Percentiles rank a stretch among this genome's conserved stretches.
These are phyloP conservation scores for Phlebiopsis gigantea DNA, from an alignment of 768 basidiomycete genomes.

Conservation along the genomic window DNA sequence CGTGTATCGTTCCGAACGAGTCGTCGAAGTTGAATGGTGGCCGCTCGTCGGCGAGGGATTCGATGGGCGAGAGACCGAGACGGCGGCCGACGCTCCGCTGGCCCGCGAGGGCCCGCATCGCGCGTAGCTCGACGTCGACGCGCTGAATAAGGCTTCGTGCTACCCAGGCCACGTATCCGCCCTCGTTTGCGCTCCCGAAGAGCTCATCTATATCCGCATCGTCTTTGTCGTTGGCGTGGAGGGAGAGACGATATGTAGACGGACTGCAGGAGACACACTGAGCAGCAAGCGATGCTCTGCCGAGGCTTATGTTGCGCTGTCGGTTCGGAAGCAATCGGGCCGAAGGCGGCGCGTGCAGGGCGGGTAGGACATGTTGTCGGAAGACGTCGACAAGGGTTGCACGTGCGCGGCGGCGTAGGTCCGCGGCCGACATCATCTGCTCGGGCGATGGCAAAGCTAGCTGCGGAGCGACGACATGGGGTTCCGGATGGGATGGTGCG, in stretches of 20 bases:
- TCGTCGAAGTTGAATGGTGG: slow-evolving; percentile 11
- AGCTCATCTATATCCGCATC: slow-evolving; percentile 26
- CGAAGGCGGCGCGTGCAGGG: slow-evolving; percentile 6
- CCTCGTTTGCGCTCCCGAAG: slow-evolving; percentile 3
- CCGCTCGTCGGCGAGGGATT: slow-evolving; percentile 5
- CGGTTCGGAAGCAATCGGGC: background rate
- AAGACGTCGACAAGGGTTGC: slow-evolving; percentile 64
- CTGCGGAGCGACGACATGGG: slow-evolving; percentile 20
- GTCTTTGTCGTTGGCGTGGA: slow-evolving; percentile 26
- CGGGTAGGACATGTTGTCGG: slow-evolving; percentile 46
- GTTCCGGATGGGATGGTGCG: slow-evolving; percentile 23
- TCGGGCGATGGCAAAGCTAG: slow-evolving; percentile 14
- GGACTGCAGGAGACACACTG: background rate
- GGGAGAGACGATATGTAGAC: background rate
- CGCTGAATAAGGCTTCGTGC: slow-evolving; percentile 8
- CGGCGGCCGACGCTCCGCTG: background rate
- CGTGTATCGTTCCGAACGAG: slow-evolving; percentile 3
- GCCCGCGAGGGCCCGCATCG: background rate
- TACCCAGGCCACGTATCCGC: slow-evolving; percentile 16
- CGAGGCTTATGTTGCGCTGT: background rate
- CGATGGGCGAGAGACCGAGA: background rate
- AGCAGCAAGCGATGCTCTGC: background rate
- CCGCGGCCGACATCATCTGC: slow-evolving; percentile 14
- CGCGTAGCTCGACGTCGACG: slow-evolving; percentile 10
- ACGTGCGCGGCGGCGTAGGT: slow-evolving; percentile 55